Base-by-base conservation (phyloP, 208 protist species). In the Acanthamoeba quina region DNA sequence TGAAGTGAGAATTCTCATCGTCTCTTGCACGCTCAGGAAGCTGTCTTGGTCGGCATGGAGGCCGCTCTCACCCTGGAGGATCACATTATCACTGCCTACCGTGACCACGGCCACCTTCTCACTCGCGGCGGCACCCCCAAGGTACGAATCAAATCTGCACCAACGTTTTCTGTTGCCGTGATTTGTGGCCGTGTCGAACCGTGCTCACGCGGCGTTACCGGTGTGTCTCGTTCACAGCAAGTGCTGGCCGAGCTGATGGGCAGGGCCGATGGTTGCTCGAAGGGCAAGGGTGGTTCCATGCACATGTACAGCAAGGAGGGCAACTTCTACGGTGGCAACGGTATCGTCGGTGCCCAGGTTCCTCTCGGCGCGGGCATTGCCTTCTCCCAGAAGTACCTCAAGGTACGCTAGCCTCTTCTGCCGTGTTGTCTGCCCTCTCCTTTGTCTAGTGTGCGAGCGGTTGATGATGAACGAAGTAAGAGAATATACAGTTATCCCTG, bases 271-370 rank as follows among this genome's bases (percentile, higher is more conserved):
- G 98, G 98, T 86, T 98, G 97, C 96, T 98, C 98, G 54, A 98
- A 99, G 94, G 98, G 98, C 92, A 98, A 99, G 62, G 99, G 99
- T 70, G 99, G 99, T 41, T 99, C 98, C 85, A 99, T 99, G 99
- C 99, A 99, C 97, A 99, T 99, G 98, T 99, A 99, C 97, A 97
- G 94, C 66, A 89, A 97, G 24, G 93, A 97, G 34, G 93, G 98
- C 80, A 97, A 98, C 91, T 99, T 99, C 96, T 99, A 98, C 95
- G 99, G 99, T 90, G 99, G 99, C 68, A 99, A 99, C 96, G 99
- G 99, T 95, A 99, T 99, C 95, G 99, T 99, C 54, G 99, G 99
- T 54, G 99, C 99, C 44, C 98, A 99, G 97, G 98, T 98, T 29
- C 98, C 99, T 29, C 58, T 99, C 64, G 99, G 99, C 62, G 98